Base-by-base conservation (phyloP, 2,329 filamentous ascomycete species). In the Aspergillus fructus region DNA sequence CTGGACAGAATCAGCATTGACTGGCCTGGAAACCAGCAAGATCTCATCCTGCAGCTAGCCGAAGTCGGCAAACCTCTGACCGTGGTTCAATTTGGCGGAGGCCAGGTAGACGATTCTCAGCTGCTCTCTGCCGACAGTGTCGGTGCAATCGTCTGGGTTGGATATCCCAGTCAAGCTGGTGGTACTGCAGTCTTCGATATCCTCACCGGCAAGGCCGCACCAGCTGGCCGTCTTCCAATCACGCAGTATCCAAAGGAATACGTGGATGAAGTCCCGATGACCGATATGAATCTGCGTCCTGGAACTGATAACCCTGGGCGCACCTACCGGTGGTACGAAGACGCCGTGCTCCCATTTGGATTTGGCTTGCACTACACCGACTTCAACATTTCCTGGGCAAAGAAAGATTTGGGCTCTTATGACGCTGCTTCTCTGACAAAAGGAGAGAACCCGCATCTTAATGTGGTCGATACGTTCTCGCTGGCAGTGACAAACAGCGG, bases 11-110 rank as follows among this genome's bases (percentile, higher is more conserved):
- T 19, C 2, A 12, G 34, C 17, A 49, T 49, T 8, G 15, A 49
- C 47, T 49, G 46, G 47, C 47, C 47, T 12, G 34, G 47, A 13
- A 49, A 49, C 21, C 47, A 49, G 30, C 33, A 49, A 27, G 47
- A 27, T 0, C 17, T 49, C 1, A 49, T 49, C 9, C 47, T 49
- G 1, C 30, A 21, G 3, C 12, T 49, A 4, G 47, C 47, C 1
- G 47, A 49, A 1, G 5, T 17, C n/a, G 46, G 47, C 0, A 49
- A n/a, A 3, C 47, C 47, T 2, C 47, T 49, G 3, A 39, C 21
- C 2, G 47, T 49, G 15, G 47, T 49, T 3, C 47, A 49, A 12
- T 49, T 49, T 4, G 34, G 47, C 6, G 47, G 47, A 6, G 47
- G 47, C 19, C 47, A 49, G 21, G 19, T 49, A 2, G 33, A 49